Evolutionary conservation across 1,284 basidiomycete species (phyloP).

Genomic region (Ganoderma sp.): DNA sequence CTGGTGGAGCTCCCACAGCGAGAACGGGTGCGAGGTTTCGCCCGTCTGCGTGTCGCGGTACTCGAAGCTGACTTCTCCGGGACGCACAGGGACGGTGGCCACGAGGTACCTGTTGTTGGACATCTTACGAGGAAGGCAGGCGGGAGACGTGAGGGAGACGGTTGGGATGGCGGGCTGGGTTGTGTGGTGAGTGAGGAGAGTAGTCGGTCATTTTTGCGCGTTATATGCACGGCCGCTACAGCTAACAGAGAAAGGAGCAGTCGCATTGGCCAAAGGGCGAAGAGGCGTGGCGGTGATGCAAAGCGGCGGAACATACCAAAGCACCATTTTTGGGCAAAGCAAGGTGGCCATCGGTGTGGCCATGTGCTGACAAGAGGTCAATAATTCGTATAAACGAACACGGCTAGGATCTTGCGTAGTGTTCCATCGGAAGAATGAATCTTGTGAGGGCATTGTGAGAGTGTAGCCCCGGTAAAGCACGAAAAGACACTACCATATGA

Average conservation of each 20-base stretch:
- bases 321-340: no score
- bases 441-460: no score
- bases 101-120: neutral
- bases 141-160: neutral
- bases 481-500: no score
- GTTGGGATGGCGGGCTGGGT: neutral
- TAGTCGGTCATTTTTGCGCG: neutral
- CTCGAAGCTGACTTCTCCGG: neutral
- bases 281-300: neutral
- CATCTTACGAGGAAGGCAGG: neutral
- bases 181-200: neutral
- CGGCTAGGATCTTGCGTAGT: no score
- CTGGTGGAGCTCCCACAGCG: conserved; percentile 1
- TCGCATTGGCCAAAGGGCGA: neutral
- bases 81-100: neutral
- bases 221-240: neutral
- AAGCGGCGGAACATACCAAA: neutral
- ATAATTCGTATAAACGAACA: no score
- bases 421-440: no score
- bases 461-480: no score
- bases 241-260: neutral
- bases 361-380: no score
- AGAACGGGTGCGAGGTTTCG: neutral
- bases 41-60: neutral
- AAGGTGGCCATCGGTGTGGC: no score